These are phyloP conservation scores for Cyclotella sp. DNA, from an alignment of 108 stramenopile genomes.

Conservation along the genomic window DNA sequence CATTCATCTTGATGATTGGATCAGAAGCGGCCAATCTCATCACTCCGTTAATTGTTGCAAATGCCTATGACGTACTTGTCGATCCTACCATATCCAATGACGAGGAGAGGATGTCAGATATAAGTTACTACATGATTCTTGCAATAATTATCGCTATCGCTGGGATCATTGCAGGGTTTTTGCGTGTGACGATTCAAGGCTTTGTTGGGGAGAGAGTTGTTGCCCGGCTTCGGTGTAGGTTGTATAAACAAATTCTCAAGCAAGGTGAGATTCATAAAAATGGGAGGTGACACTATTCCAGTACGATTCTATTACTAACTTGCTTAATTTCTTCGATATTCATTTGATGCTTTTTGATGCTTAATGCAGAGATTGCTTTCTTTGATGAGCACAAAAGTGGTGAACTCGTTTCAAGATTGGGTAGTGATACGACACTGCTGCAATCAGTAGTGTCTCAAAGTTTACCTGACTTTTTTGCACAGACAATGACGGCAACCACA, in stretches of 20 bases:
- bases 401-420: slow-evolving; percentile 77
- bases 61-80: slow-evolving; percentile 57
- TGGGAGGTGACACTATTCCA: neutral
- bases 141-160: slow-evolving; percentile 33
- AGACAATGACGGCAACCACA: slow-evolving; percentile 51
- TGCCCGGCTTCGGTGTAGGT: slow-evolving; percentile 61
- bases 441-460: slow-evolving; percentile 62
- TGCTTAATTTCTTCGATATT: neutral
- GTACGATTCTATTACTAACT: neutral
- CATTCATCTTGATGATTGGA: slow-evolving; percentile 45
- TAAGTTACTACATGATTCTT: slow-evolving; percentile 54
- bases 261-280: slow-evolving; percentile 40
- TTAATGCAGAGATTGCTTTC: slow-evolving; percentile 74
- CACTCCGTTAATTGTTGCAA: slow-evolving; percentile 53
- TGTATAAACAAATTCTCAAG: slow-evolving; percentile 64
- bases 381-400: slow-evolving; percentile 83
- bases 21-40: slow-evolving; percentile 49
- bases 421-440: slow-evolving; percentile 70
- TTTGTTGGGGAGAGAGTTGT: slow-evolving; percentile 79
- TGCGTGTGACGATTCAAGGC: slow-evolving; percentile 55
- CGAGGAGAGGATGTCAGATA: slow-evolving; percentile 37
- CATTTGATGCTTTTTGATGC: neutral
- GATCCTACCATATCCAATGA: slow-evolving; percentile 32
- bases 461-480: slow-evolving; percentile 64
- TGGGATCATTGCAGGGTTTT: slow-evolving; percentile 52